Percentiles rank a stretch among this genome's conserved stretches.
These are phyloP conservation scores for Fagopyrum esculentum DNA, from an alignment of 148 eudicot genomes.

Conservation along the genomic window DNA sequence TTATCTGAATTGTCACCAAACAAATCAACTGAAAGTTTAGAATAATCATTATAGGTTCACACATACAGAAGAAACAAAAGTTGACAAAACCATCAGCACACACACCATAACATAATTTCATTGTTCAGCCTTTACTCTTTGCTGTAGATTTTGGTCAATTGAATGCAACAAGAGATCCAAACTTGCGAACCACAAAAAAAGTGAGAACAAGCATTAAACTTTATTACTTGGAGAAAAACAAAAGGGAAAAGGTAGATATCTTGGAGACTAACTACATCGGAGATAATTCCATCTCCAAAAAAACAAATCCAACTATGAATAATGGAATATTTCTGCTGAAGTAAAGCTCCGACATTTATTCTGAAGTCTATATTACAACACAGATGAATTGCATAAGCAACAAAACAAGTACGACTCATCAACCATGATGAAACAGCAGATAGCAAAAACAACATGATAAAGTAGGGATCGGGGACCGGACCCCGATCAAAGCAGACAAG, in stretches of 20 bases:
- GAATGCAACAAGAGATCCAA: conserved; percentile 25
- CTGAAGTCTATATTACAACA: conserved; percentile 10
- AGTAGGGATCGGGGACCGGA: not conserved
- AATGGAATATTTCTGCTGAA: too few relatives aligned
- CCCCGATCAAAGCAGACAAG: not conserved
- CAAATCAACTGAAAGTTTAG: not conserved
- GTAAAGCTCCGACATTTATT: not conserved
- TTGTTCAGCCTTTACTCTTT: not conserved
- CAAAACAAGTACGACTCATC: not conserved
- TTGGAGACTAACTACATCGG: too few relatives aligned
- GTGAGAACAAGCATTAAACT: conserved; percentile 32
- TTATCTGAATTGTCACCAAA: not conserved
- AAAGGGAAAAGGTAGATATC: too few relatives aligned
- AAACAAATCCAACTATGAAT: too few relatives aligned
- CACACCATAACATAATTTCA: not conserved
- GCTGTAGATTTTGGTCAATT: not conserved
- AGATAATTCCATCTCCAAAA: too few relatives aligned
- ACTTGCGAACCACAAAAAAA: conserved; percentile 22
- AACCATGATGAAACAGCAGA: not conserved
- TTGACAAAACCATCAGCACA: not conserved
- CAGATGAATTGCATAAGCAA: not conserved
- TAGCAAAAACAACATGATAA: not conserved
- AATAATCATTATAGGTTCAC: not conserved
- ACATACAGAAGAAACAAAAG: not conserved
- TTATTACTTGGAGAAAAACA: too few relatives aligned